Evolutionary conservation across 306 rosid species (phyloP).

Genomic region (Astragalus membranaceus): DNA sequence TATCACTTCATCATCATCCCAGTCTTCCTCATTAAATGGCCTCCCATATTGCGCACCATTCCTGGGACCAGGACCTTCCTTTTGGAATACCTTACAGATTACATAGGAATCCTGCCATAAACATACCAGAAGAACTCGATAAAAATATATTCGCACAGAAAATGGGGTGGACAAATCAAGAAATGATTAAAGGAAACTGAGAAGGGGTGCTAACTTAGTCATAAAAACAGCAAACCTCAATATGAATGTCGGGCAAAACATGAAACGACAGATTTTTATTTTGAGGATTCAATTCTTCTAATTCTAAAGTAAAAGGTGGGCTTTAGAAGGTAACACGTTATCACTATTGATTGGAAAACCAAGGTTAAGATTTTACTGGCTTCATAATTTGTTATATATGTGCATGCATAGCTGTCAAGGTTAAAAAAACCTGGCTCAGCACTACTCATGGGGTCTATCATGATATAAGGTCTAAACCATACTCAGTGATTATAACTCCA

Average conservation of each 20-base stretch:
- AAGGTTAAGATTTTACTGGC: background rate
- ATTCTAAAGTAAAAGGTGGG: background rate
- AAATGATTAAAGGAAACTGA: background rate
- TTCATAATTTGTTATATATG: background rate
- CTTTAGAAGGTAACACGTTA: background rate
- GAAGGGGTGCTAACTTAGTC: background rate
- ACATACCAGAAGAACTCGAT: conserved; percentile 3
- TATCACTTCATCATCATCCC: conserved; percentile 40
- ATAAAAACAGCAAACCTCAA: background rate
- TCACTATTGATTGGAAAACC: background rate
- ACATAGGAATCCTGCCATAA: conserved; percentile 53
- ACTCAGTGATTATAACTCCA: background rate
- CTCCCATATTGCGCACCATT: conserved; percentile 59
- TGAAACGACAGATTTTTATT: background rate
- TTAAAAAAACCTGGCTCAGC: no score
- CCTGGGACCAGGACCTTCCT: conserved; percentile 68
- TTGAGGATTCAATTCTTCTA: background rate
- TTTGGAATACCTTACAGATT: conserved; percentile 53
- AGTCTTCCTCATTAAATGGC: conserved; percentile 61
- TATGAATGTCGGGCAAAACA: background rate
- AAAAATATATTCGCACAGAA: background rate
- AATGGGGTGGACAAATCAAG: background rate
- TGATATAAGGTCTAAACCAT: background rate
- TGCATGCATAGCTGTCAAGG: background rate
- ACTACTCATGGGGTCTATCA: no score